These are phyloP conservation scores for Alternaria infectoria DNA, from an alignment of 2,329 filamentous ascomycete species.

Conservation along the genomic window DNA sequence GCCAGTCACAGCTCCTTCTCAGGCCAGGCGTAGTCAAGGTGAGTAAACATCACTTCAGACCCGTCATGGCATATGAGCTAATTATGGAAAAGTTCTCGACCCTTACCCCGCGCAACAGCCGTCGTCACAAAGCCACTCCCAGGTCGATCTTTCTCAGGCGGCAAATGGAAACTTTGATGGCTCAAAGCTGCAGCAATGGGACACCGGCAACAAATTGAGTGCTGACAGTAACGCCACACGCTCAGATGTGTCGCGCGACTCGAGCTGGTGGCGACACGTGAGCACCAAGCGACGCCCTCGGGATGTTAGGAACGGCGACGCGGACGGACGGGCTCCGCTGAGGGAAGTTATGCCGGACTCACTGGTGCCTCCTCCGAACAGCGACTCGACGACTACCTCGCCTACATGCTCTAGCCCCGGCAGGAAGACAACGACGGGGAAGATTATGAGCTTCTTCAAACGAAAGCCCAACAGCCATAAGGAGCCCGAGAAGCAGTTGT, in stretches of 20 bases:
- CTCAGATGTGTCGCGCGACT: slow-evolving; percentile 41
- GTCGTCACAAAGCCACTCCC: slow-evolving; percentile 43
- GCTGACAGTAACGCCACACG: slow-evolving; percentile 37
- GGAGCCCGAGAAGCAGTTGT: slow-evolving; percentile 44
- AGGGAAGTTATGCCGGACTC: slow-evolving; percentile 30
- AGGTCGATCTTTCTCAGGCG: slow-evolving; percentile 40
- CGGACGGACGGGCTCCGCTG: slow-evolving; percentile 26
- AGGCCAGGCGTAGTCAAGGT: slow-evolving; percentile 43
- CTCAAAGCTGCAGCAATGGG: slow-evolving; percentile 42
- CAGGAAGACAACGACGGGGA: slow-evolving; percentile 37
- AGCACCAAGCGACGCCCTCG: slow-evolving; percentile 35
- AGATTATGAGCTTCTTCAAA: slow-evolving; percentile 47
- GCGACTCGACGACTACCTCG: slow-evolving; percentile 28
- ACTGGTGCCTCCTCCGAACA: slow-evolving; percentile 32
- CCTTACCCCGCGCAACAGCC: slow-evolving; percentile 39
- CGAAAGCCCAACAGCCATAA: slow-evolving; percentile 37
- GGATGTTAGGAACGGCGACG: slow-evolving; percentile 40
- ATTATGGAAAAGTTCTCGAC: slow-evolving; percentile 29
- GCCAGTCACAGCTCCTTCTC: slow-evolving; percentile 46
- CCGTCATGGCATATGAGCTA: slow-evolving; percentile 13
- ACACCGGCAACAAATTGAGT: slow-evolving; percentile 35
- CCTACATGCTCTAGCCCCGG: slow-evolving; percentile 33
- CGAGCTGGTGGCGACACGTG: slow-evolving; percentile 46
- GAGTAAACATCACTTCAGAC: slow-evolving; percentile 29
- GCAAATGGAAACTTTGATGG: slow-evolving; percentile 42